Conservation (phyloP, 495 filamentous ascomycete species). For the Penicillium simplicissimum region DNA sequence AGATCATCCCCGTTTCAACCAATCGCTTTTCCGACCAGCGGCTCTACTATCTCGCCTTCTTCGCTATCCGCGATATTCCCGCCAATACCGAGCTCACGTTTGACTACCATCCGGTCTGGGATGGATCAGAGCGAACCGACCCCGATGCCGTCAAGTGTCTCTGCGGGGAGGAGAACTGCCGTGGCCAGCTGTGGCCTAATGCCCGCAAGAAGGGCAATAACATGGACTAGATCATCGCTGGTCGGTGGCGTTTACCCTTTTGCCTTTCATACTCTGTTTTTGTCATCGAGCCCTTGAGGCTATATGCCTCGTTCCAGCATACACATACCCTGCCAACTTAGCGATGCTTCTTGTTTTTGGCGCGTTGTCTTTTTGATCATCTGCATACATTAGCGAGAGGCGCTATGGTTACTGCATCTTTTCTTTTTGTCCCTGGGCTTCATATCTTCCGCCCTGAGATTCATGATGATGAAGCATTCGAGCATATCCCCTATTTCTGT, state of each 20-base stretch:
- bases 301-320: not conserved
- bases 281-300: not conserved
- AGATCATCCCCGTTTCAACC: conserved; percentile 78
- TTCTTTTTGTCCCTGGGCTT: not conserved
- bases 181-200: conserved; percentile 65
- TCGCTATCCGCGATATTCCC: conserved; percentile 69
- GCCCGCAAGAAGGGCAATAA: conserved; percentile 31
- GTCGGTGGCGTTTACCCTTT: not conserved
- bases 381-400: conserved; percentile 1
- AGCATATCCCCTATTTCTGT: not conserved
- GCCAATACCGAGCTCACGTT: conserved; percentile 79
- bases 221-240: not conserved
- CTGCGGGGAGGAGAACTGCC: conserved; percentile 66
- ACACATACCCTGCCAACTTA: not conserved
- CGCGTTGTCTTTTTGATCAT: not conserved
- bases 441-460: not conserved
- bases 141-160: conserved; percentile 62
- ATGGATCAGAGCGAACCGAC: conserved; percentile 52
- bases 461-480: not conserved
- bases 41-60: conserved; percentile 86
- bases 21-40: conserved; percentile 67
- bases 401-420: not conserved
- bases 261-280: too few species aligned
- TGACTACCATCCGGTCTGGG: conserved; percentile 69
- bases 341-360: not conserved